A percentile compares a stretch with the other conserved stretches of the same genome.
Evolutionary conservation across 768 basidiomycete genomes (phyloP).

Genomic region (Termitomyces sp.): DNA sequence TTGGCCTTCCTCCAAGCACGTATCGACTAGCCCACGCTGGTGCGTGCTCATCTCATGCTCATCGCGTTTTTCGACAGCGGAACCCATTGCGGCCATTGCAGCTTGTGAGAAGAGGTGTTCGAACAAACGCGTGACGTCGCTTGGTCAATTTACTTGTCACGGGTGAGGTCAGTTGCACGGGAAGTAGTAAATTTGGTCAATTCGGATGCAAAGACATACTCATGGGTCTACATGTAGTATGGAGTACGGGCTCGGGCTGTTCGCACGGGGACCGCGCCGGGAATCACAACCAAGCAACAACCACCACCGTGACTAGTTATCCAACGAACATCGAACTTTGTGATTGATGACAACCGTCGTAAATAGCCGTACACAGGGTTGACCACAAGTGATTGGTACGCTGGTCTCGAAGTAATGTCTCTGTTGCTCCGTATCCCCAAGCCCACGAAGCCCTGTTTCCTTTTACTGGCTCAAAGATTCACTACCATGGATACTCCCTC

Average conservation of each 20-base stretch:
- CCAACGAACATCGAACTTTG: too few relatives aligned
- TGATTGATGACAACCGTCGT: conserved; percentile 4
- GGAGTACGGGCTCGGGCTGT: too few relatives aligned
- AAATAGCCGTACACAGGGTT: conserved; percentile 3
- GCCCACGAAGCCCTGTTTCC: conserved; percentile 6
- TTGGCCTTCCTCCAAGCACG: conserved; percentile 72
- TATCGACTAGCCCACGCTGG: conserved; percentile 59
- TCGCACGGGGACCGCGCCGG: too few relatives aligned
- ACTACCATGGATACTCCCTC: conserved; percentile 18
- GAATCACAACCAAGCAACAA: too few relatives aligned
- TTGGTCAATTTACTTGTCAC: not conserved
- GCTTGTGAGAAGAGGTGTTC: not conserved
- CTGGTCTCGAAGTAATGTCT: conserved; percentile 12
- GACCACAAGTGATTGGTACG: not conserved
- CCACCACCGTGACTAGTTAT: too few relatives aligned
- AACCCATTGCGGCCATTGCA: not conserved
- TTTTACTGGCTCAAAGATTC: conserved; percentile 8
- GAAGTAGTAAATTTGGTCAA: not conserved
- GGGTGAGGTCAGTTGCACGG: not conserved
- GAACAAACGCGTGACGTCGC: not conserved
- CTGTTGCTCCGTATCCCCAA: conserved; percentile 12
- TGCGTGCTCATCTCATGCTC: conserved; percentile 43
- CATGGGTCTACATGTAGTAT: too few relatives aligned
- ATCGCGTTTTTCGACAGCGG: not conserved
- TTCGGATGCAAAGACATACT: not conserved